phyloP scores from a whole-genome alignment of 129 eudicot genomes.

The Pulicaria dysenterica region DNA sequence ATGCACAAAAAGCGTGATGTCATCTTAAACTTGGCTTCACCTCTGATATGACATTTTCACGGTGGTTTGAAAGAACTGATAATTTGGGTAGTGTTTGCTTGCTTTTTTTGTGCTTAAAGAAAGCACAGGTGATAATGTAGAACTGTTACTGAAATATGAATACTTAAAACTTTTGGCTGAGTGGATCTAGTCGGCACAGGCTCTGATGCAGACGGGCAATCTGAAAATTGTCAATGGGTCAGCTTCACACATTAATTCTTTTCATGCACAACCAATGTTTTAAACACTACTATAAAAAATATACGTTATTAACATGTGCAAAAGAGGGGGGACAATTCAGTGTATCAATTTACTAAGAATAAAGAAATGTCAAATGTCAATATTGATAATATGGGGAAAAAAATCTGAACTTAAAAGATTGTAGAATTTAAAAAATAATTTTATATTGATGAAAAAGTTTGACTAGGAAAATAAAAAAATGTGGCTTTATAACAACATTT shows the following conservation, averaged over 20 bases:
- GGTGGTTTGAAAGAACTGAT: slow-evolving; percentile 7
- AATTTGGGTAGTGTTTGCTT: not conserved
- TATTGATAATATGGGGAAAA: not conserved
- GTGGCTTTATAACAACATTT: not conserved
- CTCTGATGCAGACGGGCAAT: not conserved
- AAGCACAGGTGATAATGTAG: not conserved
- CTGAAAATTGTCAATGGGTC: not conserved
- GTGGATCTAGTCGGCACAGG: not conserved
- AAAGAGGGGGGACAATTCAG: not conserved
- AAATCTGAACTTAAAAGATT: not conserved
- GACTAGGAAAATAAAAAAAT: not conserved
- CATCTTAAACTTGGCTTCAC: not conserved
- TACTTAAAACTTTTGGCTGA: not conserved
- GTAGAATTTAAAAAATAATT: not conserved
- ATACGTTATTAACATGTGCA: not conserved
- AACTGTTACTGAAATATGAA: slow-evolving; percentile 4
- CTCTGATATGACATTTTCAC: not conserved
- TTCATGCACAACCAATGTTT: not conserved
- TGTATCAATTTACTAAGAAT: not conserved
- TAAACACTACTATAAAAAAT: not conserved
- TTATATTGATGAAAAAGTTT: not conserved
- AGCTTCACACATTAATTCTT: not conserved
- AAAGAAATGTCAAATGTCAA: not conserved
- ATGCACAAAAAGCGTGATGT: not conserved
- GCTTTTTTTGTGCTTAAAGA: not conserved